phyloP scores from a whole-genome alignment of 208 protist species.

The Crithidia sp. region DNA sequence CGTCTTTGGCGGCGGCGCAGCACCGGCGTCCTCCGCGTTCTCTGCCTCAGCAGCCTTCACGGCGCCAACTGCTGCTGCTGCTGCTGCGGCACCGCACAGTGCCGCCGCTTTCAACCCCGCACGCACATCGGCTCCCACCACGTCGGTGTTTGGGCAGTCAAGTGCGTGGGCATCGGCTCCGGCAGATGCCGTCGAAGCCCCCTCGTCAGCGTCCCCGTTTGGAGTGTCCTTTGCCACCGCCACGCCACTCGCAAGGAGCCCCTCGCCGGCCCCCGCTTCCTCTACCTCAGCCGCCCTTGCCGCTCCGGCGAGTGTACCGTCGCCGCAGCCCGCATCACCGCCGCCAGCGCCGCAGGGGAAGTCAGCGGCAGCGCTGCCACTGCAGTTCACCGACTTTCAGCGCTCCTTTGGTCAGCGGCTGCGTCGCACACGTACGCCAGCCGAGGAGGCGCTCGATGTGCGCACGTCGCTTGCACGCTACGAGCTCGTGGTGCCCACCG shows the following conservation, averaged over 20 bases:
- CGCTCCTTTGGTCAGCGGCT: constrained; percentile 18
- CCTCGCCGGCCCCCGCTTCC: neutral
- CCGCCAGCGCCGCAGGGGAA: neutral
- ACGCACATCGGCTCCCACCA: neutral
- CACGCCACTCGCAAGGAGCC: too few species aligned
- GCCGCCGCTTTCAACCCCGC: neutral
- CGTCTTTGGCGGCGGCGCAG: neutral
- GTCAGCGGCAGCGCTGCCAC: neutral
- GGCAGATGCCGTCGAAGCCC: neutral
- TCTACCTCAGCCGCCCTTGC: neutral
- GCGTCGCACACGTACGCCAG: constrained; percentile 10
- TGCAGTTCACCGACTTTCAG: constrained; percentile 33
- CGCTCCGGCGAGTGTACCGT: neutral
- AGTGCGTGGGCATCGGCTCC: neutral
- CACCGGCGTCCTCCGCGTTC: neutral
- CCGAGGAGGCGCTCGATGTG: constrained; percentile 31
- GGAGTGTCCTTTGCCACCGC: neutral
- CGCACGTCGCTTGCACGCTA: constrained; percentile 22
- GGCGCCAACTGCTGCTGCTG: constrained; percentile 4
- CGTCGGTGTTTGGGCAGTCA: neutral
- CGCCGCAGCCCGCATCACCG: neutral
- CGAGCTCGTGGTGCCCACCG: constrained; percentile 34
- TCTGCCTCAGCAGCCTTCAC: neutral
- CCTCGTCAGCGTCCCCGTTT: neutral
- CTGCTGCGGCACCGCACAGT: neutral